Percentiles rank a stretch among this genome's conserved stretches.
Evolutionary conservation across 106 monocot species (phyloP).

Genomic region (Dendrobium chrysotoxum): DNA sequence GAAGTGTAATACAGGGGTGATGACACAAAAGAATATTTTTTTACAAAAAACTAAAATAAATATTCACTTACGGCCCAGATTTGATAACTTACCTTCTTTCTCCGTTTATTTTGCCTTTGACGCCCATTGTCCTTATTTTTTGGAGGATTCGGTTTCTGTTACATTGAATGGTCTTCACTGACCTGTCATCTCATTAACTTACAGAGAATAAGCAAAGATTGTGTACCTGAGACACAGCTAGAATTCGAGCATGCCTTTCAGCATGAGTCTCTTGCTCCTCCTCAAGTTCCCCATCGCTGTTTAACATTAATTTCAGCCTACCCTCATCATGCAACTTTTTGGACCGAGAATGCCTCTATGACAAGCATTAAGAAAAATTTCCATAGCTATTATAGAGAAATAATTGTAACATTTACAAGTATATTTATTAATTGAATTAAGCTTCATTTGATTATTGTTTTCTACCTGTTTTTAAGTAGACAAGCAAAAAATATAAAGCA

Average conservation of each 20-base stretch:
- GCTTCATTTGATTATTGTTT: neutral
- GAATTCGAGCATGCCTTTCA: slow-evolving; percentile 78
- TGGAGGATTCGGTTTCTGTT: slow-evolving; percentile 27
- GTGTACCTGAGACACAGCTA: slow-evolving; percentile 68
- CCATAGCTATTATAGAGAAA: neutral
- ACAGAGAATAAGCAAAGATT: neutral
- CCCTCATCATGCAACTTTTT: slow-evolving; percentile 72
- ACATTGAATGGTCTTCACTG: neutral
- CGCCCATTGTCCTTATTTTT: slow-evolving; percentile 54
- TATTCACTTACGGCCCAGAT: neutral
- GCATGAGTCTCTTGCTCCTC: slow-evolving; percentile 94
- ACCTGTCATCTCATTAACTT: neutral
- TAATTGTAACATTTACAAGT: neutral
- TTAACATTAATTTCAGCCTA: slow-evolving; percentile 72
- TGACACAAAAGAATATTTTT: neutral
- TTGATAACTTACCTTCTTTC: slow-evolving; percentile 36
- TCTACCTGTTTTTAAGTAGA: neutral
- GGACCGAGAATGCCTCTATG: slow-evolving; percentile 81
- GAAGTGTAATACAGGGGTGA: neutral
- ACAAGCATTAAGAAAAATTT: neutral
- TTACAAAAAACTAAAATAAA: neutral
- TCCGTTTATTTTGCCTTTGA: slow-evolving; percentile 39
- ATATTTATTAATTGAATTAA: neutral
- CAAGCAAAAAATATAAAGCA: neutral
- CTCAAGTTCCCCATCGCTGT: slow-evolving; percentile 92